Percentiles rank a stretch among this genome's conserved stretches.
Evolutionary conservation across 108 stramenopile genomes (phyloP).

Genomic region (Skeletonema potamos): DNA sequence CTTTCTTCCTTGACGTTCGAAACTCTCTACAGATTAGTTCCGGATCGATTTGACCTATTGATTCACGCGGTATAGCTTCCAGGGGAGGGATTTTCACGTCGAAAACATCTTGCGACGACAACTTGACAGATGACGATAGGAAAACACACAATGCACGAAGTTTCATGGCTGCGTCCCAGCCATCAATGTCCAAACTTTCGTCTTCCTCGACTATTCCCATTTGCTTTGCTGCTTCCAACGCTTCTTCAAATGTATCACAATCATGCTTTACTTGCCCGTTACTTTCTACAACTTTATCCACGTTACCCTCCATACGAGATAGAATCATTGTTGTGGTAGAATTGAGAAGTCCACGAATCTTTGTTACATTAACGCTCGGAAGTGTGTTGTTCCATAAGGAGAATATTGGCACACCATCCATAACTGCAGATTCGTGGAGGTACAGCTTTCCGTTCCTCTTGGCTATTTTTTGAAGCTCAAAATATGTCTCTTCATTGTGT

Average conservation of each 20-base stretch:
- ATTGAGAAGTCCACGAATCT: constrained; percentile 30
- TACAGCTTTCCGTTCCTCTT: not conserved
- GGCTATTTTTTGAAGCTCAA: constrained; percentile 16
- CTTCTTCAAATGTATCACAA: constrained; percentile 23
- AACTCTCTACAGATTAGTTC: constrained; percentile 14
- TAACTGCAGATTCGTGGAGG: constrained; percentile 36
- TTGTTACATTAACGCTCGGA: constrained; percentile 6
- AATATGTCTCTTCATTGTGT: constrained; percentile 16
- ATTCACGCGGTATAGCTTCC: constrained; percentile 27
- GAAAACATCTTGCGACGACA: not conserved
- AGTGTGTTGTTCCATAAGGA: constrained; percentile 25
- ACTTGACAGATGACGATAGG: not conserved
- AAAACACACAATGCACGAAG: constrained; percentile 37
- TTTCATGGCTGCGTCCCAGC: constrained; percentile 42
- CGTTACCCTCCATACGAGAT: constrained; percentile 22
- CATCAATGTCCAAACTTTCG: constrained; percentile 42
- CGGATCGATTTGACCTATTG: constrained; percentile 16
- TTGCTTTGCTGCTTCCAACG: constrained; percentile 17
- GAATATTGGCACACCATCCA: constrained; percentile 41
- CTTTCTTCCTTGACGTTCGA: constrained; percentile 20
- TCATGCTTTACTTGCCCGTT: not conserved
- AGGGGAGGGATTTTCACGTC: constrained; percentile 16
- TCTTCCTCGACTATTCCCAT: constrained; percentile 42
- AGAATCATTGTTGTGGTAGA: constrained; percentile 35
- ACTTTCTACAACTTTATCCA: not conserved